phyloP scores from a whole-genome alignment of 169 alveolate species.

The Fabrea salina region DNA sequence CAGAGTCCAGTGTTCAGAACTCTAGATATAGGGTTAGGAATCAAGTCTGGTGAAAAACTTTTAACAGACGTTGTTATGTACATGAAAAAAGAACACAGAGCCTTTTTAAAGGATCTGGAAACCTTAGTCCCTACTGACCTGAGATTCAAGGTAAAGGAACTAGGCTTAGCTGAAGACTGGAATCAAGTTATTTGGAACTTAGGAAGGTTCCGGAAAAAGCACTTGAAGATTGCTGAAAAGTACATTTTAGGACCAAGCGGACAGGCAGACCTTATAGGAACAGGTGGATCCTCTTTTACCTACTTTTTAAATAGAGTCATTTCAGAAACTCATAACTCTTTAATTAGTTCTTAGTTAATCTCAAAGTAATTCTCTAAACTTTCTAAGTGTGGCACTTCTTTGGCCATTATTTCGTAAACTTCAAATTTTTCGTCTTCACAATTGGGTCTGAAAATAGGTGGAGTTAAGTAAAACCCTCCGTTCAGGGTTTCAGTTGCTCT shows the following conservation, averaged over 20 bases:
- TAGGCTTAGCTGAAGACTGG: background rate
- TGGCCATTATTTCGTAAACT: too few species aligned
- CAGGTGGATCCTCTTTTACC: background rate
- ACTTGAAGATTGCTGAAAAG: background rate
- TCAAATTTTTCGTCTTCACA: too few species aligned
- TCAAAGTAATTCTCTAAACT: too few species aligned
- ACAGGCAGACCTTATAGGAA: background rate
- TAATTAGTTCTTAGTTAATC: too few species aligned
- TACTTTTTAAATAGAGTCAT: background rate
- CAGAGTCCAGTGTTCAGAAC: background rate
- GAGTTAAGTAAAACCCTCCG: too few species aligned
- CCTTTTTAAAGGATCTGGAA: background rate
- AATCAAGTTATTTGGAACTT: background rate
- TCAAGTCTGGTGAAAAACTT: background rate
- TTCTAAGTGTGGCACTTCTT: too few species aligned
- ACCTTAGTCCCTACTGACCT: background rate
- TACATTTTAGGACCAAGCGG: background rate
- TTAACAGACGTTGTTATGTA: background rate
- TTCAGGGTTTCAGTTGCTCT: too few species aligned
- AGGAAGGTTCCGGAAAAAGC: background rate
- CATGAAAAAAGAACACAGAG: conserved; percentile 28
- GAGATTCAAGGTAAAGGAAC: background rate
- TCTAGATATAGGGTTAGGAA: background rate
- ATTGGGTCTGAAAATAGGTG: too few species aligned
- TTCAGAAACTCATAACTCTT: too few species aligned